A percentile compares a stretch with the other conserved stretches of the same genome.
These are phyloP conservation scores for Plenodomus tracheiphilus DNA, from an alignment of 2,329 filamentous ascomycete species.

Conservation along the genomic window DNA sequence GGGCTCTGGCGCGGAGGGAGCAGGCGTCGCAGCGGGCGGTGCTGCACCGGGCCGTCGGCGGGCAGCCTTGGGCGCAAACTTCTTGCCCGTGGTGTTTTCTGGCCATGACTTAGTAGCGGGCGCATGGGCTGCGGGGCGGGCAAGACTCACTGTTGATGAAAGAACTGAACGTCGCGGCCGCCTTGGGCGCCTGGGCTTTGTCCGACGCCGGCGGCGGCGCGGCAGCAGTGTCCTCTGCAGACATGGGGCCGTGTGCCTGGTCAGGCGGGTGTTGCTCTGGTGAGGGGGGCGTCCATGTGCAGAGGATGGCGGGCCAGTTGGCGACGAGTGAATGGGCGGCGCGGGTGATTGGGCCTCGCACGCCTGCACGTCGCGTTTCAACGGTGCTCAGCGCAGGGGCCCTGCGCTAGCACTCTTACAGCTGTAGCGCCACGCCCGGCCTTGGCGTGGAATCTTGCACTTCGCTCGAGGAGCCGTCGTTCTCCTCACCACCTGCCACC, in stretches of 20 bases:
- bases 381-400: constrained; percentile 1
- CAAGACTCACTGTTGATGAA: constrained; percentile 37
- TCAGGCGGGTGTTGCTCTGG: background rate
- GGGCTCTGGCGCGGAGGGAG: background rate
- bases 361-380: background rate
- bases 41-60: constrained; percentile 47
- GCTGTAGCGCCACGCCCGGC: background rate
- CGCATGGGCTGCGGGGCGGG: constrained; percentile 4
- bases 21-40: constrained; percentile 17
- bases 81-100: constrained; percentile 51
- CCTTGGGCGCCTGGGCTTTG: constrained; percentile 8
- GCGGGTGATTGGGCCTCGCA: background rate
- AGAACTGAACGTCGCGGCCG: constrained; percentile 27
- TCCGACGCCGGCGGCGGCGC: constrained; percentile 19
- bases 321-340: background rate
- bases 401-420: constrained; percentile 8
- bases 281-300: background rate
- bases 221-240: constrained; percentile 25
- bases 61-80: constrained; percentile 53
- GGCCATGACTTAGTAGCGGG: constrained; percentile 15
- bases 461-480: background rate
- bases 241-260: constrained; percentile 20
- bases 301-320: background rate
- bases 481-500: background rate
- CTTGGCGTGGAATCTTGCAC: background rate